Conservation (phyloP, 352 stramenopile genomes). For the Globisporangium alternatum region DNA sequence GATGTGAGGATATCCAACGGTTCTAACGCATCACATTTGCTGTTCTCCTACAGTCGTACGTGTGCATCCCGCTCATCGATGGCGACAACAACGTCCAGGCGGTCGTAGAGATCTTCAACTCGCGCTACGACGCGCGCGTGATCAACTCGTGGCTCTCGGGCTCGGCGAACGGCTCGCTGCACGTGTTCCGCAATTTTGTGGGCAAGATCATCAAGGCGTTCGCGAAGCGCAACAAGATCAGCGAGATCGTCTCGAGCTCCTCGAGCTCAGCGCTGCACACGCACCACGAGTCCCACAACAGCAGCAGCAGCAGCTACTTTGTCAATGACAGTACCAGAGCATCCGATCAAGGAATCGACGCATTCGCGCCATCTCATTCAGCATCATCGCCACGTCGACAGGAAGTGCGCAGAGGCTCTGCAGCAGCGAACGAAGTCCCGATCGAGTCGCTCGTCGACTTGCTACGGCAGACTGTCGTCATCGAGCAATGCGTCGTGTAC, state of each 20-base stretch:
- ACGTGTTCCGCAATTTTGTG: slow-evolving; percentile 61
- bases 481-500: slow-evolving; percentile 63
- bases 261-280: neutral
- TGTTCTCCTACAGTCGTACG: slow-evolving; percentile 34
- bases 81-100: slow-evolving; percentile 44
- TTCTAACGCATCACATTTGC: neutral
- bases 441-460: slow-evolving; percentile 47
- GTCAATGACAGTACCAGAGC: neutral
- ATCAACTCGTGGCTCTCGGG: slow-evolving; percentile 45
- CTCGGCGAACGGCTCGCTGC: slow-evolving; percentile 36
- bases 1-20: neutral
- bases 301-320: neutral
- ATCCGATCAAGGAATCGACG: slow-evolving; percentile 3
- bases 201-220: slow-evolving; percentile 52
- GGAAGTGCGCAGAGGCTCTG: neutral
- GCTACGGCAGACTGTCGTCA: slow-evolving; percentile 43
- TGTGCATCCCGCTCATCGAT: slow-evolving; percentile 70
- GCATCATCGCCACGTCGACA: neutral
- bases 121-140: slow-evolving; percentile 37
- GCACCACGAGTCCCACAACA: neutral
- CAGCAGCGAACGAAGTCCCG: slow-evolving; percentile 24
- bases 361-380: neutral
- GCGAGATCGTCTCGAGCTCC: slow-evolving; percentile 19
- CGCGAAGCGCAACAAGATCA: slow-evolving; percentile 35
- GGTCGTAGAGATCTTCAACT: slow-evolving; percentile 72